Conservation (phyloP, 306 rosid genomes). For the Styphnolobium japonicum region DNA sequence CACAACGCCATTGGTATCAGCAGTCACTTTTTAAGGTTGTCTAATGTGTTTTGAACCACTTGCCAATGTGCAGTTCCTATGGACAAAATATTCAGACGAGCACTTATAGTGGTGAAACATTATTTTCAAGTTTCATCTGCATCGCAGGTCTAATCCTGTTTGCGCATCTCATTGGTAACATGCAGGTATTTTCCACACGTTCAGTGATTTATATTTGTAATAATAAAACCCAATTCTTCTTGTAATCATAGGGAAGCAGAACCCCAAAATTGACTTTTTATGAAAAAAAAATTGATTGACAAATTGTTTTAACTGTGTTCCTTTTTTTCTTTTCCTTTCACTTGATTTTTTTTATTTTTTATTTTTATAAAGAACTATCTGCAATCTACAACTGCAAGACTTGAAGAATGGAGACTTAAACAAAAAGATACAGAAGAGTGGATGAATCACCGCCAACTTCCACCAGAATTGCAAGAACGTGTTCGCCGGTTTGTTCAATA, state of each 20-base stretch:
- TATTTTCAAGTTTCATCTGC: slow-evolving; percentile 66
- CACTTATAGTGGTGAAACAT: slow-evolving; percentile 46
- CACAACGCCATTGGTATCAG: background rate
- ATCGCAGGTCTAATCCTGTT: slow-evolving; percentile 69
- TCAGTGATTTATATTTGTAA: background rate
- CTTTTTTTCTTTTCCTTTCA: background rate
- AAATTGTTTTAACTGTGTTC: background rate
- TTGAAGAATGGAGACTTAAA: slow-evolving; percentile 87
- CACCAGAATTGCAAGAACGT: slow-evolving; percentile 65
- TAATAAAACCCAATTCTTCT: background rate
- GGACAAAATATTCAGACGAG: slow-evolving; percentile 69
- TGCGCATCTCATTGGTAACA: slow-evolving; percentile 87
- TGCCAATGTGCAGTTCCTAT: slow-evolving; percentile 59
- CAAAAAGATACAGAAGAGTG: slow-evolving; percentile 92
- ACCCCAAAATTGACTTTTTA: background rate
- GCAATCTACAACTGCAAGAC: slow-evolving; percentile 82
- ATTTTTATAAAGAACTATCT: slow-evolving; percentile 48
- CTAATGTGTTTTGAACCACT: background rate
- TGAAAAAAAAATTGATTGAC: background rate
- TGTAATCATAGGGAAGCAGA: background rate
- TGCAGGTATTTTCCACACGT: slow-evolving; percentile 60
- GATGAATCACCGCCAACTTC: slow-evolving; percentile 95
- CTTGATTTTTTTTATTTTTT: background rate
- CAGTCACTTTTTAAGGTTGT: background rate
- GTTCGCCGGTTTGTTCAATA: slow-evolving; percentile 82